Percentiles rank a stretch among this genome's conserved stretches.
Evolutionary conservation across 805 yeast genomes (phyloP).

Genomic region (Ogataea pini): DNA sequence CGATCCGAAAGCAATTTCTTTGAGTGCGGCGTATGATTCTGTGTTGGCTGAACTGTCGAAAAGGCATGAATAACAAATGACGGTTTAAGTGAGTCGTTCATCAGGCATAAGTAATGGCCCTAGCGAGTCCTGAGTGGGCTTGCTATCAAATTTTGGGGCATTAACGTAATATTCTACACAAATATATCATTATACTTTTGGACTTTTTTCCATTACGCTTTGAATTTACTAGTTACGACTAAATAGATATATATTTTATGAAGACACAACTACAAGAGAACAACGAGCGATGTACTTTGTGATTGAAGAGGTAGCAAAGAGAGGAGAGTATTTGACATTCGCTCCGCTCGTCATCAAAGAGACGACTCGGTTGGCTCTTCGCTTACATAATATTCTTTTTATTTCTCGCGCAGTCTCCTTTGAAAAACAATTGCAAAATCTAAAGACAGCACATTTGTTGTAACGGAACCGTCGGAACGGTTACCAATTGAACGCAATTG

Average conservation of each 20-base stretch:
- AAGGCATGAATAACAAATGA: background rate
- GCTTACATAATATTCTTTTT: background rate
- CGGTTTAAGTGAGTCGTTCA: no score
- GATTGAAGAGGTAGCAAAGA: no score
- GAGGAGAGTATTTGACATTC: no score
- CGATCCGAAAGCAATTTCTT: background rate
- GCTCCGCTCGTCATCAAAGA: no score
- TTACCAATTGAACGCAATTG: slow-evolving; percentile 2
- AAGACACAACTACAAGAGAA: no score
- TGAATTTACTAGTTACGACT: background rate
- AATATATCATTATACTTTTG: background rate
- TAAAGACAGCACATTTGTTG: slow-evolving; percentile 2
- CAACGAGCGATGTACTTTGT: no score
- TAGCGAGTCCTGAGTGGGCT: no score
- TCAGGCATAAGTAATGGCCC: no score
- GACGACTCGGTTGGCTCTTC: no score
- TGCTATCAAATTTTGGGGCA: no score
- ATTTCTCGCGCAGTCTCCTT: background rate
- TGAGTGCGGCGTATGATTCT: slow-evolving; percentile 25
- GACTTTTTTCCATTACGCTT: background rate
- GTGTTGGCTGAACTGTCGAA: slow-evolving; percentile 27
- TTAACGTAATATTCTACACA: no score
- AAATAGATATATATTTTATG: background rate
- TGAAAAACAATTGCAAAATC: background rate
- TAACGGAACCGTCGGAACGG: background rate